Percentiles rank a stretch among this genome's conserved stretches.
phyloP scores from a whole-genome alignment of 805 yeast genomes.

The Saturnispora quitensis region DNA sequence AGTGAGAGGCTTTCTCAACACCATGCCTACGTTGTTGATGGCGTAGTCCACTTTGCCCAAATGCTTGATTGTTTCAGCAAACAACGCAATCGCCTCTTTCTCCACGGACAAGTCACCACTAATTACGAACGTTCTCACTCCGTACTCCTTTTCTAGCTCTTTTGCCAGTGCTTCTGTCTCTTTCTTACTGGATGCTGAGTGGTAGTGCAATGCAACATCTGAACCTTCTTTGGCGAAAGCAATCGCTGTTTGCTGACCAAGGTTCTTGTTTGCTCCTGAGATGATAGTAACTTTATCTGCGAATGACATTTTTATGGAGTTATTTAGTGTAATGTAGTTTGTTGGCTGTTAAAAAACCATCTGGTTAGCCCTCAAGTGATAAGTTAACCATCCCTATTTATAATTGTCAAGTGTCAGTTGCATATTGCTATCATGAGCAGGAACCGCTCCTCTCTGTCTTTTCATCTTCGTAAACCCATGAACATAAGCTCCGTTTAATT shows the following conservation, averaged over 20 bases:
- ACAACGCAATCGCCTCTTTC: slow-evolving; percentile 34
- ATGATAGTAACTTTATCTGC: slow-evolving; percentile 13
- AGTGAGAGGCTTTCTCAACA: slow-evolving; percentile 48
- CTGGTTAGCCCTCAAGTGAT: too few relatives aligned
- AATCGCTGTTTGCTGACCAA: slow-evolving; percentile 25
- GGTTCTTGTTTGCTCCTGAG: slow-evolving; percentile 17
- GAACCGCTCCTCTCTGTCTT: not conserved
- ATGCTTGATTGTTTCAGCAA: slow-evolving; percentile 33
- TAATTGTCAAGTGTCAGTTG: not conserved
- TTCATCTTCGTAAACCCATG: not conserved
- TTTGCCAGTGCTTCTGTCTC: slow-evolving; percentile 31
- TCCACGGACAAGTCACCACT: slow-evolving; percentile 38
- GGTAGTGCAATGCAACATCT: slow-evolving; percentile 46
- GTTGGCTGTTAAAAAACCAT: not conserved
- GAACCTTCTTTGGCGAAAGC: slow-evolving; percentile 49
- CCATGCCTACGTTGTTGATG: slow-evolving; percentile 60
- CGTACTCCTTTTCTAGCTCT: slow-evolving; percentile 29
- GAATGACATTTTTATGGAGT: slow-evolving; percentile 5
- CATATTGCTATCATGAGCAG: not conserved
- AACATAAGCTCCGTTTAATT: not conserved
- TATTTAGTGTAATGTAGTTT: not conserved
- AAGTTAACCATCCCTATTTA: too few relatives aligned
- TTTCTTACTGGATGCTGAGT: slow-evolving; percentile 32
- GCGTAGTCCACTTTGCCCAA: slow-evolving; percentile 53
- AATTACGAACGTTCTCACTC: slow-evolving; percentile 33